Percentiles rank a stretch among this genome's conserved stretches.
Evolutionary conservation across 768 basidiomycete species (phyloP).

Genomic region (Paxillus involutus): DNA sequence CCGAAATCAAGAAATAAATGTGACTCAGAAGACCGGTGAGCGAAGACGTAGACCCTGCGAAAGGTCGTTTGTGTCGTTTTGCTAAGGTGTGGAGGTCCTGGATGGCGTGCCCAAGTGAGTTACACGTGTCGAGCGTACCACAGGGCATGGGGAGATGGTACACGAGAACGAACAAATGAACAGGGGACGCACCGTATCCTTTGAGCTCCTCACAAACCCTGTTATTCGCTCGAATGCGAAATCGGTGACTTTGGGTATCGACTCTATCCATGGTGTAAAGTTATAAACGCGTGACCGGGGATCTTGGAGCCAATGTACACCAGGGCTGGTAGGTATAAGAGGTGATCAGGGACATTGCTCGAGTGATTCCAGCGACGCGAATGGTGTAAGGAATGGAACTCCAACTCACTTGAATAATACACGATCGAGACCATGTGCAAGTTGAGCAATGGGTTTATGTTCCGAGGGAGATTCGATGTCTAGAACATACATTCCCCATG

Average conservation of each 20-base stretch:
- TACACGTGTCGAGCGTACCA: not conserved
- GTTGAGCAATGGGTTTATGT: slow-evolving; percentile 56
- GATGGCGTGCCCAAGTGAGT: not conserved
- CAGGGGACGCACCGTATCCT: slow-evolving; percentile 55
- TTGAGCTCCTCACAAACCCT: slow-evolving; percentile 75
- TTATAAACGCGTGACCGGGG: slow-evolving; percentile 85
- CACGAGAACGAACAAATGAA: not conserved
- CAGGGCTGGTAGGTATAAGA: slow-evolving; percentile 52
- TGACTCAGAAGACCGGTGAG: slow-evolving; percentile 82
- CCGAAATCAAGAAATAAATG: slow-evolving; percentile 85
- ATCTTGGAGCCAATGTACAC: slow-evolving; percentile 87
- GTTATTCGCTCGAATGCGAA: slow-evolving; percentile 83
- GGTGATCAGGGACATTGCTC: not conserved
- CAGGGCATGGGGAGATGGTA: not conserved
- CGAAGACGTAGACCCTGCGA: slow-evolving; percentile 89
- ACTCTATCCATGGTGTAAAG: slow-evolving; percentile 69
- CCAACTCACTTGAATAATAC: slow-evolving; percentile 72
- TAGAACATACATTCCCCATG: slow-evolving; percentile 17
- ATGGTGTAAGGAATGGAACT: not conserved
- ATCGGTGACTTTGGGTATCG: slow-evolving; percentile 72
- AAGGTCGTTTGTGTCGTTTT: slow-evolving; percentile 53
- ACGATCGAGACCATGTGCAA: slow-evolving; percentile 66
- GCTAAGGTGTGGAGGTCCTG: slow-evolving; percentile 71
- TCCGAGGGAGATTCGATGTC: slow-evolving; percentile 44
- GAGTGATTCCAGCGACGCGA: not conserved